Conservation (phyloP, 2,329 filamentous ascomycete genomes). For the Blumeriella jaapii region DNA sequence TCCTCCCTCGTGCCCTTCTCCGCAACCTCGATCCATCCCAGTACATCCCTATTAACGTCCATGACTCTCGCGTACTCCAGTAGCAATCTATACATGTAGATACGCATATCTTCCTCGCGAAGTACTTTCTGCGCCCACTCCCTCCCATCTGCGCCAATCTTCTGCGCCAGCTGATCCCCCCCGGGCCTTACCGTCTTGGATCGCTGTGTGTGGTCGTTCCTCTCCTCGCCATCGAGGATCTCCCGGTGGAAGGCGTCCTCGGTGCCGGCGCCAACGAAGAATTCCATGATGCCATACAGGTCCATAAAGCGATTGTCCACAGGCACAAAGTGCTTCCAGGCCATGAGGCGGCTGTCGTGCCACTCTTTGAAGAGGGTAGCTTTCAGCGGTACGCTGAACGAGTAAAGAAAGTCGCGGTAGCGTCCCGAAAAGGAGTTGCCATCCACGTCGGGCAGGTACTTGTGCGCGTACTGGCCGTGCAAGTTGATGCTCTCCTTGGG, state of each 20-base stretch:
- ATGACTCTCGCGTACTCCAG: constrained; percentile 41
- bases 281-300: constrained; percentile 60
- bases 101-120: constrained; percentile 49
- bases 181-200: background rate
- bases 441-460: constrained; percentile 65
- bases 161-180: constrained; percentile 41
- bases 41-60: constrained; percentile 22
- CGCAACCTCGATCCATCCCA: constrained; percentile 16
- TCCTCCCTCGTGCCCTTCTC: constrained; percentile 3
- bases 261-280: constrained; percentile 52
- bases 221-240: background rate
- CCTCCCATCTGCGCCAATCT: constrained; percentile 53
- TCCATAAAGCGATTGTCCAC: constrained; percentile 65
- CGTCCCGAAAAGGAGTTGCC: constrained; percentile 59
- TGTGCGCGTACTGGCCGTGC: constrained; percentile 32
- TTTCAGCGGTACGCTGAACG: constrained; percentile 60
- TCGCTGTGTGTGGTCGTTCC: constrained; percentile 1
- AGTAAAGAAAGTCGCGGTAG: constrained; percentile 55
- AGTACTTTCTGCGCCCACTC: constrained; percentile 61
- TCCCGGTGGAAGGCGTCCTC: background rate
- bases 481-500: constrained; percentile 15
- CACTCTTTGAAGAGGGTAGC: constrained; percentile 66
- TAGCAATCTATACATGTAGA: constrained; percentile 51
- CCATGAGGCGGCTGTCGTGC: constrained; percentile 61
- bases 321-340: constrained; percentile 72